Percentiles rank a stretch among this genome's conserved stretches.
These are phyloP conservation scores for Apiospora rasikravindrae DNA, from an alignment of 2,329 filamentous ascomycete genomes.

Conservation along the genomic window DNA sequence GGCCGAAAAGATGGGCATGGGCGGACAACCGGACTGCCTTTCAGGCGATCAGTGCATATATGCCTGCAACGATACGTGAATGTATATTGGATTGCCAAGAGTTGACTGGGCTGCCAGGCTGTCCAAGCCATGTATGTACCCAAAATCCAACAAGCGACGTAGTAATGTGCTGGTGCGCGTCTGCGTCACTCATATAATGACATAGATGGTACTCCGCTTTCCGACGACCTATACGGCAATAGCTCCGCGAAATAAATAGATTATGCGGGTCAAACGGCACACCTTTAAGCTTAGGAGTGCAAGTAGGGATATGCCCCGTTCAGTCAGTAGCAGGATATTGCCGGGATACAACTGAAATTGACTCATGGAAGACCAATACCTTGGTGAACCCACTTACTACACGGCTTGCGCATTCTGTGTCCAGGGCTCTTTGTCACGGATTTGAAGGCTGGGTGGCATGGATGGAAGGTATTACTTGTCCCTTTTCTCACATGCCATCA, in stretches of 20 bases:
- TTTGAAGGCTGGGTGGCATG: background rate
- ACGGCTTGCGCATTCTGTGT: background rate
- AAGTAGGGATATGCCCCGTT: background rate
- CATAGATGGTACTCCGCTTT: slow-evolving; percentile 4
- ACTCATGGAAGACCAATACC: slow-evolving; percentile 1
- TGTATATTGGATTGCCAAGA: background rate
- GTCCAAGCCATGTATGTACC: background rate
- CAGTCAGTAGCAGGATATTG: background rate
- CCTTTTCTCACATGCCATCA: background rate
- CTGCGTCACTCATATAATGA: slow-evolving; percentile 14
- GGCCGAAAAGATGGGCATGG: background rate
- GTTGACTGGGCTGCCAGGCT: background rate
- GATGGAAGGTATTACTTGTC: background rate
- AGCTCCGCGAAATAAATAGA: slow-evolving; percentile 14
- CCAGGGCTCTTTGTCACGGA: background rate
- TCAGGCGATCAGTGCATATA: slow-evolving; percentile 11
- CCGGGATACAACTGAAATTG: background rate
- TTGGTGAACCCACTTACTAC: background rate
- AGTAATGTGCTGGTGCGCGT: background rate
- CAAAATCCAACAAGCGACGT: background rate
- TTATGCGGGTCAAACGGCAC: slow-evolving; percentile 15
- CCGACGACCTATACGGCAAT: slow-evolving; percentile 7
- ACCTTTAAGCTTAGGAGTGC: slow-evolving; percentile 1
- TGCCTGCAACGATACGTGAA: background rate
- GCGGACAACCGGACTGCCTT: background rate